Evolutionary conservation across 306 rosid species (phyloP), one percentile per base, ranked within the genome.

Genomic region (barrel medic (Medicago truncatula)): DNA sequence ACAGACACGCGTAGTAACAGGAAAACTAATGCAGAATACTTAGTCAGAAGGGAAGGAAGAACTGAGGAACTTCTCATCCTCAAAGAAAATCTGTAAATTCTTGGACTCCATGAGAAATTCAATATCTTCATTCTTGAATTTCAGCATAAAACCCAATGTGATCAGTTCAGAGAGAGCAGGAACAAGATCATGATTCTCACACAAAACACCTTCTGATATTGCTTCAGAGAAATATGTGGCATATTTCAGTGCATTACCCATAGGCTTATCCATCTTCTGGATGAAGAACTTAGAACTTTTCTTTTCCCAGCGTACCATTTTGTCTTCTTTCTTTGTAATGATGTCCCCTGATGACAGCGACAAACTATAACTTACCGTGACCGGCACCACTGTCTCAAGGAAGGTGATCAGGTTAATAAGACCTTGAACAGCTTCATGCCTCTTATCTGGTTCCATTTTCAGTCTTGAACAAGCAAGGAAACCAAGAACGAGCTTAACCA

Each of bases 401-500:
- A 88, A 84, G 69, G n/a, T n/a, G n/a, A 73, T 72, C 38, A 86
- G 49, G 34, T 85, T 71, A 9, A 86, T 68, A 73, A 90, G 89
- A 46, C 79, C 43, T 73, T 72, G 63, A 66, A 92, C 88, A 74
- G 86, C 83, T 73, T 89, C 76, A 28, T 63, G 92, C 68, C 98
- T 85, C 75, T 70, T 83, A 14, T 60, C 61, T 4, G 75, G 83
- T 67, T 88, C 94, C 89, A 90, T 83, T 74, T 85, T 75, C 28
- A 87, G 66, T 36, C 78, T 57, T 18, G 93, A 86, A 75, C 70
- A 75, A 20, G 93, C 87, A 28, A 92, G 89, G 62, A 84, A 92
- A 44, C 96, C 87, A 49, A 92, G 92, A 64, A 88, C 82, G 41
- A 92, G 86, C 76, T 71, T 86, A 47, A 85, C 67, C 78, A 92